Evolutionary conservation across 768 basidiomycete genomes (phyloP).

Genomic region (Lactifluus pinguis): DNA sequence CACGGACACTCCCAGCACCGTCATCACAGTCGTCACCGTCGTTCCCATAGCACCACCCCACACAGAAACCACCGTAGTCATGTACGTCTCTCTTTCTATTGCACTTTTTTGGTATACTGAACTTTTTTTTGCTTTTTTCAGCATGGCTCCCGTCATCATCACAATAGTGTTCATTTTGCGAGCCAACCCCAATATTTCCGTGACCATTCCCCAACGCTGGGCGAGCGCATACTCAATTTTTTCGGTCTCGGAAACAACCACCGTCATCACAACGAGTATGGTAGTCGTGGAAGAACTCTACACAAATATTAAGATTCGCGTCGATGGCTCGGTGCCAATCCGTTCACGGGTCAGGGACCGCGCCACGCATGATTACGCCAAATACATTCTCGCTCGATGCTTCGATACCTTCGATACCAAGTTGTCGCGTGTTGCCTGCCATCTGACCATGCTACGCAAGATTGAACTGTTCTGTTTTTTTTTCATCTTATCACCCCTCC

Average conservation of each 20-base stretch:
- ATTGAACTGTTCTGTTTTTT: background rate
- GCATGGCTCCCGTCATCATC: background rate
- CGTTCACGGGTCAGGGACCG: slow-evolving; percentile 7
- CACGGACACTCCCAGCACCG: slow-evolving; percentile 11
- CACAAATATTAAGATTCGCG: slow-evolving; percentile 9
- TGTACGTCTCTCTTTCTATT: slow-evolving; percentile 9
- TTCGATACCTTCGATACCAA: slow-evolving; percentile 14
- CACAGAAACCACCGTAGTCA: slow-evolving; percentile 9
- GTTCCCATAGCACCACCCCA: slow-evolving; percentile 10
- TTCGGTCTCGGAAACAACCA: slow-evolving; percentile 27
- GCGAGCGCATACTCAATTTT: slow-evolving; percentile 32
- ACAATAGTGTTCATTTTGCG: slow-evolving; percentile 5
- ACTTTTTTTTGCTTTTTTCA: background rate
- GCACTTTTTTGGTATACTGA: background rate
- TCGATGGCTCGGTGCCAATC: background rate
- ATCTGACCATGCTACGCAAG: background rate
- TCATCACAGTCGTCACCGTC: slow-evolving; percentile 13
- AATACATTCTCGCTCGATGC: slow-evolving; percentile 7
- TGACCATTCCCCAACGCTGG: slow-evolving; percentile 22
- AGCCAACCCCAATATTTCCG: background rate
- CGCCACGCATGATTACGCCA: slow-evolving; percentile 4
- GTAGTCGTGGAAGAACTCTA: slow-evolving; percentile 21
- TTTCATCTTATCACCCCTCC: slow-evolving; percentile 1
- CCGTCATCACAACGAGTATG: slow-evolving; percentile 39
- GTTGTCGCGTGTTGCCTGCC: slow-evolving; percentile 6